Evolutionary conservation across 2,329 filamentous ascomycete genomes (phyloP), one percentile per base, ranked within the genome.

Genomic region (Ascochyta clinopodiicola): DNA sequence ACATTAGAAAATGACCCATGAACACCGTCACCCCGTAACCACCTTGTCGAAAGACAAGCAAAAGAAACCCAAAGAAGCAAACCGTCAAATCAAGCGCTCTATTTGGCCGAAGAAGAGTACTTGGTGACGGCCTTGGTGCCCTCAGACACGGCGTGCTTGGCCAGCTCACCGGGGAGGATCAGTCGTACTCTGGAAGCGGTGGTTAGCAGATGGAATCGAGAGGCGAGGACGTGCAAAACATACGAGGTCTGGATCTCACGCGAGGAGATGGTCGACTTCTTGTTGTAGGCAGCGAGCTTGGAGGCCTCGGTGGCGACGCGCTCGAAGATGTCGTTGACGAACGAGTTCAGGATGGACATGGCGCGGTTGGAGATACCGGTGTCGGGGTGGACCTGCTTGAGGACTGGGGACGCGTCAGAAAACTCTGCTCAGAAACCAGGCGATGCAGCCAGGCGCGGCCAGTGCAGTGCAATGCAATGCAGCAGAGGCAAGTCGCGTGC

Each of bases 111-210:
- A 58, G 94, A 97, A 70, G 94, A 98, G 88, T 98, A 99, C 89
- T 99, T 99, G 86, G 95, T 99, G 72, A 99, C 95, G 56, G 95
- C 95, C 91, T 99, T 99, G 80, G 95, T 99, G 77, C 95, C 95
- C 84, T 99, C 95, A 72, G 95, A 99, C 44, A 99, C 95, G 70
- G 95, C 95, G 83, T 99, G 95, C 90, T 99, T 99, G 80, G 95
- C 95, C 72, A 99, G 87, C 84, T 99, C 95, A 83, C 95, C 95
- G 42, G 95, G 95, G 50, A 99, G 90, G 82, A 99, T 99, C 61
- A 99, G 88, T 69, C 95, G 90, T 72, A 99, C 95, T 70, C 85
- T 87, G 68, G 0, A 34, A 12, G 27, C 10, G 12, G 19, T 17
- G 19, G 56, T 80, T 64, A 78, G 75, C 44, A 43, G 45, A 44